Base-by-base conservation (phyloP, 176 grass and related monocot species). In the Coix lacrymajobi region DNA sequence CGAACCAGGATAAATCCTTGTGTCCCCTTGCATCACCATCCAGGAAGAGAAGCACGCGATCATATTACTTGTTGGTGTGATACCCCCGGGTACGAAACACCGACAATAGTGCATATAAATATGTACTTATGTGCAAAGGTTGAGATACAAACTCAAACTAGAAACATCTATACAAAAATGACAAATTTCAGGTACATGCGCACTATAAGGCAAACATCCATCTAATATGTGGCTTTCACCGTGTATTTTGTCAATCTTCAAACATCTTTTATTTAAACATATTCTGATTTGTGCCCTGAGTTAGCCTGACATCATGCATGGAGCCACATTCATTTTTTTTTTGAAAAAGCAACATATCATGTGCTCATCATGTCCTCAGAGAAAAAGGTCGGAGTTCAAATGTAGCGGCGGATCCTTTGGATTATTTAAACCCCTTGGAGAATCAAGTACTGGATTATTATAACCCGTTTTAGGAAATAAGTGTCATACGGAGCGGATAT, bases 341-440 rank as follows among this genome's bases (percentile, higher is more conserved):
- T n/a, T n/a, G n/a, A 62, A 80, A 66, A 80, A 17, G 11, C 28
- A 32, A n/a, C 61, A 14, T 66, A 49, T 28, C 61, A 67, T 67
- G 3, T 17, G 1, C 15, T 31, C 20, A 29, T 62, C 58, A 17
- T 24, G 20, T 45, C 30, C 28, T 24, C 14, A 3, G n/a, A 60
- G 37, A 85, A 43, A 63, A 85, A 79, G 49, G 54, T 6, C 11
- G 15, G 66, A 66, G 71, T 84, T 83, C 71, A 76, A 54, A 75
- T 37, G n/a, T n/a, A 15, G 66, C 24, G 19, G 75, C 11, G n/a
- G n/a, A 22, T 17, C 22, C 44, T 78, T 45, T 36, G 16, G 15
- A n/a, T 85, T 72, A 20, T 78, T 64, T 71, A 39, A 51, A 14
- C n/a, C 6, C 16, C 3, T 62, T 30, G 6, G 45, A 26, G 41